Percentiles rank a stretch among this genome's conserved stretches.
phyloP scores from a whole-genome alignment of 2,329 filamentous ascomycete species.

The Hypoxylon sp. region DNA sequence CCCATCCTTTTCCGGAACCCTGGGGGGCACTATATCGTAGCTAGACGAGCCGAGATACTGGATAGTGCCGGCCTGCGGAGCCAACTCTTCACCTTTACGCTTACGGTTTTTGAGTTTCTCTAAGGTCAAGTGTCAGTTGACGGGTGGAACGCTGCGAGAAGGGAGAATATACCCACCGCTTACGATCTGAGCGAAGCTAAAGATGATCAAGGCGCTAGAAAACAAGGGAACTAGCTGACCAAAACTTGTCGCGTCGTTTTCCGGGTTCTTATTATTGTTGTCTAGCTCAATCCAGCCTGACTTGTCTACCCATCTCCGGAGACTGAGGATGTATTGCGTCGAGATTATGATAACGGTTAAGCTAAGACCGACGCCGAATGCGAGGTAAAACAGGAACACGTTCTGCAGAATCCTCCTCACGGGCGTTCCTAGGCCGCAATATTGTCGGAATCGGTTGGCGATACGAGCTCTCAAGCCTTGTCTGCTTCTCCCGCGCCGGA shows the following conservation, averaged over 20 bases:
- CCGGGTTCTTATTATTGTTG: slow-evolving; percentile 46
- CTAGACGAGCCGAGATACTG: slow-evolving; percentile 42
- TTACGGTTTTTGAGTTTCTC: slow-evolving; percentile 45
- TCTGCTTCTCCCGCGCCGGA: slow-evolving; percentile 41
- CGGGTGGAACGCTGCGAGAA: background rate
- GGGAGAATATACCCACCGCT: slow-evolving; percentile 45
- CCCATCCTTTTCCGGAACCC: slow-evolving; percentile 26
- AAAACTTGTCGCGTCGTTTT: slow-evolving; percentile 55
- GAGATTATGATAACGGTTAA: slow-evolving; percentile 43
- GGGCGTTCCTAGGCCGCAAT: slow-evolving; percentile 20
- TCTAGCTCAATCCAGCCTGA: slow-evolving; percentile 47
- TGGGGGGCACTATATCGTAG: slow-evolving; percentile 36
- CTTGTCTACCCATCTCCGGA: slow-evolving; percentile 51
- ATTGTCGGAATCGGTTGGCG: slow-evolving; percentile 19
- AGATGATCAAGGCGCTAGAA: slow-evolving; percentile 52
- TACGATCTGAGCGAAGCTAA: slow-evolving; percentile 53
- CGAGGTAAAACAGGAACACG: slow-evolving; percentile 45
- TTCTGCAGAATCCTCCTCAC: slow-evolving; percentile 29
- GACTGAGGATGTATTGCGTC: slow-evolving; percentile 48
- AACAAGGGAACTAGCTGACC: slow-evolving; percentile 57
- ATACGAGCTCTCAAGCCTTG: slow-evolving; percentile 41
- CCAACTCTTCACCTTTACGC: slow-evolving; percentile 36
- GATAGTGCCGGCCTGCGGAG: slow-evolving; percentile 30
- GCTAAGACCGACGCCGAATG: slow-evolving; percentile 49
- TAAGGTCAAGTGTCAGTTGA: slow-evolving; percentile 14